A percentile compares a stretch with the other conserved stretches of the same genome.
phyloP scores from a whole-genome alignment of 2,329 filamentous ascomycete species.

The Exophiala spinifera region DNA sequence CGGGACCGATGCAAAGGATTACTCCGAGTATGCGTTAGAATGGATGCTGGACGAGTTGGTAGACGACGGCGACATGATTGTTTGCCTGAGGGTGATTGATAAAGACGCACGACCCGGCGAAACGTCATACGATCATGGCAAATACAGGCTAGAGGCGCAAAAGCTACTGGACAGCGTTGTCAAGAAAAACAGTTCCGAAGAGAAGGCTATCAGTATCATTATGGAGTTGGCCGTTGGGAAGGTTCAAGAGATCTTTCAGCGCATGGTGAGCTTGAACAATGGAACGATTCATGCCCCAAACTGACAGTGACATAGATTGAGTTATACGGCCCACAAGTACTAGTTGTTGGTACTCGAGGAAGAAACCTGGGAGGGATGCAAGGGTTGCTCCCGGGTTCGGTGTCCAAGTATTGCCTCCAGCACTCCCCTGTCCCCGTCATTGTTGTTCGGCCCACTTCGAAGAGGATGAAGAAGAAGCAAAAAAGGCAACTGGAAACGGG shows the following conservation, averaged over 20 bases:
- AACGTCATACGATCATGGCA: conserved; percentile 59
- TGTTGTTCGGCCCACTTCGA: conserved; percentile 81
- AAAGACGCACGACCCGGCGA: conserved; percentile 70
- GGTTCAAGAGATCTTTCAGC: conserved; percentile 84
- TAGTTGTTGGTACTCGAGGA: conserved; percentile 85
- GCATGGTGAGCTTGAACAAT: conserved; percentile 59
- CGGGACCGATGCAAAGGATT: conserved; percentile 84
- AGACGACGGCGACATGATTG: conserved; percentile 88
- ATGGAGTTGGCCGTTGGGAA: conserved; percentile 87
- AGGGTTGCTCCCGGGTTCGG: conserved; percentile 79
- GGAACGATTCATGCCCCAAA: neutral
- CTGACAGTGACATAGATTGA: conserved; percentile 62
- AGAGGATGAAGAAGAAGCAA: conserved; percentile 83
- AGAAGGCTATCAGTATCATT: conserved; percentile 76
- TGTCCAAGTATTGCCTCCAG: conserved; percentile 92
- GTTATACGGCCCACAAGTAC: conserved; percentile 85
- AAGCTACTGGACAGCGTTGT: conserved; percentile 72
- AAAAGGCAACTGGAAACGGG: conserved; percentile 76
- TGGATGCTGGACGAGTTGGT: conserved; percentile 91
- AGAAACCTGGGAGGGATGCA: conserved; percentile 82
- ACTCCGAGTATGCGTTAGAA: conserved; percentile 87
- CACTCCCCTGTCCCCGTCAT: conserved; percentile 92
- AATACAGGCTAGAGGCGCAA: conserved; percentile 73
- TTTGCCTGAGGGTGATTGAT: conserved; percentile 84
- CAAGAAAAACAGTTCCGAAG: conserved; percentile 72